These are phyloP conservation scores for Candida maris DNA, from an alignment of 805 yeast genomes.

Conservation along the genomic window DNA sequence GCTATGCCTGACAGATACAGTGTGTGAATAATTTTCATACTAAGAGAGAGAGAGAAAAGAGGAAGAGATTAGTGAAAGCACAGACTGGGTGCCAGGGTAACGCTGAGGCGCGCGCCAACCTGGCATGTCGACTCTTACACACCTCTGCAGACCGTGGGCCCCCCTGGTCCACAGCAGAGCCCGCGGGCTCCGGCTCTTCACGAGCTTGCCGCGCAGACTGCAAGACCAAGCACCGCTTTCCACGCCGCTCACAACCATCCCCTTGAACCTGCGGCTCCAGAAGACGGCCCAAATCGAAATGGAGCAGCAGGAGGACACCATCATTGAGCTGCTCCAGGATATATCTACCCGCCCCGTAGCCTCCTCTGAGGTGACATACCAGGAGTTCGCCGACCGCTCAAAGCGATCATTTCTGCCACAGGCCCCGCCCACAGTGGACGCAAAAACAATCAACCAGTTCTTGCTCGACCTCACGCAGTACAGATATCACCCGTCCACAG, in stretches of 20 bases:
- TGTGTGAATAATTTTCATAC: too few species aligned
- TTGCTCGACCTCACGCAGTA: conserved; percentile 16
- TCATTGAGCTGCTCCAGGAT: conserved; percentile 21
- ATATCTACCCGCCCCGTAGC: conserved; percentile 22
- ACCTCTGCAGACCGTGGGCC: too few species aligned
- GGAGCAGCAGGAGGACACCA: conserved; percentile 13
- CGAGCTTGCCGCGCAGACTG: too few species aligned
- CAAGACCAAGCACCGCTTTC: too few species aligned
- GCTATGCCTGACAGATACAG: too few species aligned
- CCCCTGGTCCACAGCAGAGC: too few species aligned
- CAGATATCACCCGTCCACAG: conserved; percentile 14
- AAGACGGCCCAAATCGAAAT: conserved; percentile 1
- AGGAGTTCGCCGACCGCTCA: conserved; percentile 20
- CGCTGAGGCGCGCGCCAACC: too few species aligned
- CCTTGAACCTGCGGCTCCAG: conserved; percentile 2
- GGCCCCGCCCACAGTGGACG: conserved; percentile 9
- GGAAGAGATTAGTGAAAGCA: too few species aligned
- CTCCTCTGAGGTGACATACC: conserved; percentile 15
- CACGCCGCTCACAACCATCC: not conserved
- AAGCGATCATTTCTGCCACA: conserved; percentile 15
- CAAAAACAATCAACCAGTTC: conserved; percentile 15
- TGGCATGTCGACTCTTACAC: too few species aligned
- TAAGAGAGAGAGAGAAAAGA: too few species aligned
- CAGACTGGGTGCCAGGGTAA: too few species aligned
- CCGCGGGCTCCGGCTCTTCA: too few species aligned